These are phyloP conservation scores for Nemania bipapillata DNA, from an alignment of 2,329 filamentous ascomycete species.

Conservation along the genomic window DNA sequence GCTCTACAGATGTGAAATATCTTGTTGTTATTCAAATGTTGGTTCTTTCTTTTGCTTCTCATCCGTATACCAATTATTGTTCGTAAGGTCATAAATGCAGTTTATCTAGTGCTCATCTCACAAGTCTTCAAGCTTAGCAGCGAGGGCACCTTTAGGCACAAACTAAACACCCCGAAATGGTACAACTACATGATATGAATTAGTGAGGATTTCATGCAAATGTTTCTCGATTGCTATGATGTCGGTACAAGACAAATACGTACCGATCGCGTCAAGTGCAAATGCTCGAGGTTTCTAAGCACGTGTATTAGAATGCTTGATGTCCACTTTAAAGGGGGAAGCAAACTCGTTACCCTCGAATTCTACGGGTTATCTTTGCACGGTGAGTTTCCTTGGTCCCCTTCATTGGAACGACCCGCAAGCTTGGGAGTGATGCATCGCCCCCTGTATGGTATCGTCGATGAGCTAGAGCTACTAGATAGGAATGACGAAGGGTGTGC, in stretches of 20 bases:
- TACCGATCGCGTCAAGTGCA: constrained; percentile 27
- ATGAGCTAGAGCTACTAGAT: too few relatives aligned
- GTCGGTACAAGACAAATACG: constrained; percentile 26
- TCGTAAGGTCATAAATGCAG: constrained; percentile 9
- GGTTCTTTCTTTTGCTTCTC: too few relatives aligned
- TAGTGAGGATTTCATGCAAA: constrained; percentile 31
- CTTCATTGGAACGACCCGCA: background rate
- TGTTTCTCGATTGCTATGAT: constrained; percentile 34
- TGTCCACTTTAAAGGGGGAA: constrained; percentile 30
- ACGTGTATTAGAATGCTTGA: constrained; percentile 32
- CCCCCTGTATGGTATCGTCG: constrained; percentile 9
- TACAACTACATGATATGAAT: constrained; percentile 32
- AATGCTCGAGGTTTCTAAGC: constrained; percentile 6
- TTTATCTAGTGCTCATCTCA: background rate
- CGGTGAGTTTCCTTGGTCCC: constrained; percentile 29
- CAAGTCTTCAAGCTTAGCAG: constrained; percentile 30
- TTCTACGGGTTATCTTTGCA: constrained; percentile 30
- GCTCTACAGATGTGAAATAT: too few relatives aligned
- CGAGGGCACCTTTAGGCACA: constrained; percentile 32
- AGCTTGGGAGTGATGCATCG: constrained; percentile 35
- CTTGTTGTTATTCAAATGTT: too few relatives aligned
- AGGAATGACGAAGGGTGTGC: background rate
- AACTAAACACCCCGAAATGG: too few relatives aligned
- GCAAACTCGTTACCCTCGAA: constrained; percentile 36
- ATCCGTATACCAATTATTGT: too few relatives aligned